Evolutionary conservation across 2,329 filamentous ascomycete species (phyloP), one percentile per base, ranked within the genome.

Genomic region (Coniochaeta prunicola): DNA sequence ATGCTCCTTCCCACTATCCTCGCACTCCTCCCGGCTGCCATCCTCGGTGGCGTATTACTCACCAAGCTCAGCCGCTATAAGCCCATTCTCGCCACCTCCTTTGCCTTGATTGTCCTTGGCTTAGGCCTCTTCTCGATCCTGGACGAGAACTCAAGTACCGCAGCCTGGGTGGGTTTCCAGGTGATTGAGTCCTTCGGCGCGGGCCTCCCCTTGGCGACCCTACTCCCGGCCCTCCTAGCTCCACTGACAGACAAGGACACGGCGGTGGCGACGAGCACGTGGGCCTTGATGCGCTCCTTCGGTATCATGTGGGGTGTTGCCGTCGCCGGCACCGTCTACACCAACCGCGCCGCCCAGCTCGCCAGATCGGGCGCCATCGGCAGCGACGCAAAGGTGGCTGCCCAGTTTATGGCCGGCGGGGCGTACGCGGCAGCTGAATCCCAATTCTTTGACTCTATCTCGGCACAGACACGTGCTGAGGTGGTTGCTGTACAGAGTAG

Each of bases 291-390:
- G 59, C 73, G 79, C 38, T 74, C 67, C 57, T 75, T 82, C 33
- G 80, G 80, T 2, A 65, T 70, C n/a, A 73, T 76, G 3, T 76
- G 80, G 66, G 80, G 77, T 9, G 71, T 77, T 1, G 71, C 77
- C 0, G 73, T 83, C 34, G 71, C 74, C 0, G 72, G 70, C 1
- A 68, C 73, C 7, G 69, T 80, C 42, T 80, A 76, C 64, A 68
- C 64, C 59, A 68, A 61, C 60, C 62, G 62, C 3, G 62, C 61
- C 45, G 61, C 59, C 1, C 53, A 62, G 34, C 57, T 63, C 30
- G 50, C 59, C 17, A n/a, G 40, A 30, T 67, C 63, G 53, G 56
- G 42, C 26, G 58, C 42, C 53, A 64, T 66, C n/a, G n/a, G n/a
- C 50, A n/a, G 65, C 6, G 58, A 62, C 38, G 10, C 54, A 15